These are phyloP conservation scores for Moesziomyces parantarcticus DNA, from an alignment of 1,284 basidiomycete genomes.

Conservation along the genomic window DNA sequence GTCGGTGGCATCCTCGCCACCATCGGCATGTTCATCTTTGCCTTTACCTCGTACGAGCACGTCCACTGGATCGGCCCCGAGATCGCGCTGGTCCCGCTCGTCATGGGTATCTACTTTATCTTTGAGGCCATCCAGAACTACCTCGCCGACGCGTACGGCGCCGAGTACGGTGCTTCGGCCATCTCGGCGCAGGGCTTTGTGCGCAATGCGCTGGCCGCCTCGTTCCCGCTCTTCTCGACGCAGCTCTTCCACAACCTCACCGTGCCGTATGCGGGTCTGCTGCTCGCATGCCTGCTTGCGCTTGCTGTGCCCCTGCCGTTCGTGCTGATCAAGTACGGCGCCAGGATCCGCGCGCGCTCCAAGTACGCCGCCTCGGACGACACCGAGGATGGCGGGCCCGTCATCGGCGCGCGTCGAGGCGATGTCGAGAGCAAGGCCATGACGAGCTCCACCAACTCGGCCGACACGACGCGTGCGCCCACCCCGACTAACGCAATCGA, in stretches of 20 bases:
- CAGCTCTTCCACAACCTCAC: slow-evolving; percentile 59
- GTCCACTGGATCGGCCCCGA: slow-evolving; percentile 58
- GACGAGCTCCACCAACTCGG: slow-evolving; percentile 20
- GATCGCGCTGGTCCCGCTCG: slow-evolving; percentile 52
- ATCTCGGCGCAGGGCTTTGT: slow-evolving; percentile 58
- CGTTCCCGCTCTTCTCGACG: slow-evolving; percentile 53
- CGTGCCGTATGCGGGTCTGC: slow-evolving; percentile 48
- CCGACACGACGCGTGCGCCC: slow-evolving; percentile 26
- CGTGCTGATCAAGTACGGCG: slow-evolving; percentile 54
- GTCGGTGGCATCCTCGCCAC: slow-evolving; percentile 51
- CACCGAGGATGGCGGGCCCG: slow-evolving; percentile 34
- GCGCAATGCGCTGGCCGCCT: slow-evolving; percentile 51
- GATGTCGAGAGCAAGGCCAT: slow-evolving; percentile 39
- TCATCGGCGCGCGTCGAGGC: slow-evolving; percentile 39
- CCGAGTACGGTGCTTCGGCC: slow-evolving; percentile 51
- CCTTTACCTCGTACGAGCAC: slow-evolving; percentile 56
- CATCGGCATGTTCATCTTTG: slow-evolving; percentile 59
- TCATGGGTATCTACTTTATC: slow-evolving; percentile 59
- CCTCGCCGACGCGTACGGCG: slow-evolving; percentile 47
- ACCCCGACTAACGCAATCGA: slow-evolving; percentile 30
- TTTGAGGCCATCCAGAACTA: slow-evolving; percentile 59
- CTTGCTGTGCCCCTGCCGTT: slow-evolving; percentile 57
- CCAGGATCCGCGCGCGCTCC: slow-evolving; percentile 48
- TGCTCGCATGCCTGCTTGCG: slow-evolving; percentile 47
- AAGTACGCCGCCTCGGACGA: slow-evolving; percentile 55